phyloP scores from a whole-genome alignment of 257 asterid genomes.

The Echites panduratus region DNA sequence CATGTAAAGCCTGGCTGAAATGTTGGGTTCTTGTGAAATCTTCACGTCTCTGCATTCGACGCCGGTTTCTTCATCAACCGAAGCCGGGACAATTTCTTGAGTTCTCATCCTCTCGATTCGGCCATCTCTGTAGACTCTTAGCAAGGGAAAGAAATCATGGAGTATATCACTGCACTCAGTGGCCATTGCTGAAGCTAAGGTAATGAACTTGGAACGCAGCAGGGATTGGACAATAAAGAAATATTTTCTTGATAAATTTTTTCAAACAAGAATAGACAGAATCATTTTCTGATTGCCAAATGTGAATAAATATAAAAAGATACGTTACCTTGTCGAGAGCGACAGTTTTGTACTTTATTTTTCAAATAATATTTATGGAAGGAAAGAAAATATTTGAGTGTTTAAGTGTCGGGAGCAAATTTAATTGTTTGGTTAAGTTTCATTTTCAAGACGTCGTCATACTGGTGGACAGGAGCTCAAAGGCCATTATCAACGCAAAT shows the following conservation, averaged over 20 bases:
- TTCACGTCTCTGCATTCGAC: conserved; percentile 43
- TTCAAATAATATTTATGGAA: no score
- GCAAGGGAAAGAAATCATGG: conserved; percentile 35
- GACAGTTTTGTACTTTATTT: not conserved
- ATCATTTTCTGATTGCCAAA: not conserved
- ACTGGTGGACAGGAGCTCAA: not conserved
- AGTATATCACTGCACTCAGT: conserved; percentile 24
- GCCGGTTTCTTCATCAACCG: conserved; percentile 38
- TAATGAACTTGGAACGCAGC: no score
- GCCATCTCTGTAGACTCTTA: conserved; percentile 41
- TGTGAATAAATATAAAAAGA: not conserved
- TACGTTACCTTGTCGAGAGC: not conserved
- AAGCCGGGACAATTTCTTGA: conserved; percentile 18
- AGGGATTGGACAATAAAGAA: no score
- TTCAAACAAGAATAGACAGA: not conserved
- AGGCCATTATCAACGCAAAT: not conserved
- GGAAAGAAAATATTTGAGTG: no score
- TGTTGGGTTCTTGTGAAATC: conserved; percentile 17
- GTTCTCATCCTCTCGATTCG: conserved; percentile 29
- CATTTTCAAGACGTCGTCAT: not conserved
- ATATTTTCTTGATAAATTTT: no score
- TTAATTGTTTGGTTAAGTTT: not conserved
- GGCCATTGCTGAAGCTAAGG: conserved; percentile 14
- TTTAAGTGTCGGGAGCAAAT: not conserved
- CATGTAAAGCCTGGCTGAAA: conserved; percentile 44